Conservation (phyloP, 2,329 filamentous ascomycete genomes). For the Fusarium sublunatum region DNA sequence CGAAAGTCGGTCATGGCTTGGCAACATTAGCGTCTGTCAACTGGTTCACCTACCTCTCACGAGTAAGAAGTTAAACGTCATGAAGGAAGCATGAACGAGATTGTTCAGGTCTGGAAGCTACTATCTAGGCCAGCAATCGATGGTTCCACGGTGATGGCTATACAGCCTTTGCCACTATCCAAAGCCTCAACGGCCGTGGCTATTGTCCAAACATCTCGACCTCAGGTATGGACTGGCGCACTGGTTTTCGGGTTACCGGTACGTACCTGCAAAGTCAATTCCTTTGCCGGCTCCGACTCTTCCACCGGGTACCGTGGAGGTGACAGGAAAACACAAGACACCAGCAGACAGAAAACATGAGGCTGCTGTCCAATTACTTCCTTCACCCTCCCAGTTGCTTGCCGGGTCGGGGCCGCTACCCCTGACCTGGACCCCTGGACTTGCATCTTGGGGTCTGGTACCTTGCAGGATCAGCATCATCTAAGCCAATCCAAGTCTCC, state of each 20-base stretch:
- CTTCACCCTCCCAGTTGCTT: slow-evolving; percentile 15
- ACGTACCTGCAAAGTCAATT: not conserved
- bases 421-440: slow-evolving; percentile 40
- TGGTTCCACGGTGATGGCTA: slow-evolving; percentile 2
- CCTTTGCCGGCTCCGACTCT: slow-evolving; percentile 29
- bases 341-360: slow-evolving; percentile 8
- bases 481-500: slow-evolving; percentile 38
- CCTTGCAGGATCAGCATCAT: slow-evolving; percentile 43
- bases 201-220: slow-evolving; percentile 26
- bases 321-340: slow-evolving; percentile 26
- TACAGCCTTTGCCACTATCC: slow-evolving; percentile 10
- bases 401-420: slow-evolving; percentile 33
- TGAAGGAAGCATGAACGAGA: slow-evolving; percentile 1
- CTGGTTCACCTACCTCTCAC: slow-evolving; percentile 4
- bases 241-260: slow-evolving; percentile 5
- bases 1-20: slow-evolving; percentile 22
- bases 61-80: slow-evolving; percentile 2
- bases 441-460: slow-evolving; percentile 31
- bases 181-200: slow-evolving; percentile 39
- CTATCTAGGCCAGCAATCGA: slow-evolving; percentile 8
- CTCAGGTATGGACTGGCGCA: slow-evolving; percentile 4
- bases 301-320: slow-evolving; percentile 7
- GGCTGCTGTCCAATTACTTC: slow-evolving; percentile 17
- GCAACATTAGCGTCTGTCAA: slow-evolving; percentile 20
- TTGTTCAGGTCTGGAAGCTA: slow-evolving; percentile 16